These are phyloP conservation scores for Yamadazyma dendronema DNA, from an alignment of 1,139 yeast genomes.

Conservation along the genomic window DNA sequence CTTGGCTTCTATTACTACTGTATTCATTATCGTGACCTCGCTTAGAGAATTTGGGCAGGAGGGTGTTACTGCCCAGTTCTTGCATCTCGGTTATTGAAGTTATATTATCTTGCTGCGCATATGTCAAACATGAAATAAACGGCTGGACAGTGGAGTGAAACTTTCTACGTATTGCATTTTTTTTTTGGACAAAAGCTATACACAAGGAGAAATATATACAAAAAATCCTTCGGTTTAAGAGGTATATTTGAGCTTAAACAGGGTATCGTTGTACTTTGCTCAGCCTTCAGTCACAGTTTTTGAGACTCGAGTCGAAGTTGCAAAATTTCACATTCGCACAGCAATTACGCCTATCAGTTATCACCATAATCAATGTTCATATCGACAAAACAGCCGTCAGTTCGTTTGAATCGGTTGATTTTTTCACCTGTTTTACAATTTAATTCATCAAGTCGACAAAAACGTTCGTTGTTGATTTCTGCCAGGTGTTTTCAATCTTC, in stretches of 20 bases:
- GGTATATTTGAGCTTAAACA: no score
- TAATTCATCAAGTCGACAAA: no score
- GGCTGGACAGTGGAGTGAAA: not conserved
- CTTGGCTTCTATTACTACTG: constrained; percentile 6
- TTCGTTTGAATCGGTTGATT: not conserved
- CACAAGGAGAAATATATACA: no score
- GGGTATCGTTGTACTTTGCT: no score
- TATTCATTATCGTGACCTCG: not conserved
- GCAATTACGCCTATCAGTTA: not conserved
- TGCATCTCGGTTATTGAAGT: not conserved
- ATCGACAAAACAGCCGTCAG: not conserved
- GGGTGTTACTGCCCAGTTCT: not conserved
- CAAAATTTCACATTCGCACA: not conserved
- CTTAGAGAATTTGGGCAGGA: constrained; percentile 4
- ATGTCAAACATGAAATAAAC: not conserved
- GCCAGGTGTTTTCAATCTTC: no score
- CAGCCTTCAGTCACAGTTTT: not conserved
- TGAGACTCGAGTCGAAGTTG: not conserved
- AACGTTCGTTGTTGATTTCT: no score
- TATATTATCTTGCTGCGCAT: not conserved
- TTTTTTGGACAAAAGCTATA: no score
- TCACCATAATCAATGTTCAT: not conserved
- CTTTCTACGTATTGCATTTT: no score
- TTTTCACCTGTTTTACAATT: no score
- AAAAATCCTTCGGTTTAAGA: no score